A percentile compares a stretch with the other conserved stretches of the same genome.
phyloP scores from a whole-genome alignment of 116 monocot genomes.

The Posidonia oceanica region DNA sequence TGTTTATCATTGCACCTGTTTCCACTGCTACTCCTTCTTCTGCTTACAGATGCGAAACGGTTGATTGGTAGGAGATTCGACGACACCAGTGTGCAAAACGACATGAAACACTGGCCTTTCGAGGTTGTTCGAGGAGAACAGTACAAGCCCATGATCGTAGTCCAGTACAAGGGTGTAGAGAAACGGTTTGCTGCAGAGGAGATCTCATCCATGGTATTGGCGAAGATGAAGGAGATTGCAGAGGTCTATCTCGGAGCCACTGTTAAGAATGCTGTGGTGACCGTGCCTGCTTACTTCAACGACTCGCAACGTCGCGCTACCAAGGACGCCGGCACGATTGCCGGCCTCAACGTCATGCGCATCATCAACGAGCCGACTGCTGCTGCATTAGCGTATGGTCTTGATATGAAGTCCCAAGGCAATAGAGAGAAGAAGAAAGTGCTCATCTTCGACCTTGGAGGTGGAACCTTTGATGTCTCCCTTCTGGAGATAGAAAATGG shows the following conservation, averaged over 20 bases:
- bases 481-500: constrained; percentile 39
- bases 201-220: no score
- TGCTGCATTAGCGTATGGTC: constrained; percentile 14
- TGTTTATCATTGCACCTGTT: no score
- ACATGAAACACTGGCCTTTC: constrained; percentile 68
- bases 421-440: constrained; percentile 2
- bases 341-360: constrained; percentile 13
- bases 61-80: constrained; percentile 67
- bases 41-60: constrained; percentile 40
- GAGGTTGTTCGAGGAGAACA: constrained; percentile 47
- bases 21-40: no score
- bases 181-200: constrained; percentile 75
- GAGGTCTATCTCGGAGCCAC: no score
- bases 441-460: constrained; percentile 14
- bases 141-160: constrained; percentile 55
- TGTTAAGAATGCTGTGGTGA: no score
- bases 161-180: constrained; percentile 46
- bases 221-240: no score
- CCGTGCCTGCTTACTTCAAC: no score
- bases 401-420: constrained; percentile 11
- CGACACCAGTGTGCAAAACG: constrained; percentile 46
- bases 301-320: no score
- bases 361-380: constrained; percentile 24
- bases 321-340: constrained; percentile 12
- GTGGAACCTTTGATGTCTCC: constrained; percentile 16